phyloP scores from a whole-genome alignment of 768 basidiomycete genomes.

The Galerina sulciceps region DNA sequence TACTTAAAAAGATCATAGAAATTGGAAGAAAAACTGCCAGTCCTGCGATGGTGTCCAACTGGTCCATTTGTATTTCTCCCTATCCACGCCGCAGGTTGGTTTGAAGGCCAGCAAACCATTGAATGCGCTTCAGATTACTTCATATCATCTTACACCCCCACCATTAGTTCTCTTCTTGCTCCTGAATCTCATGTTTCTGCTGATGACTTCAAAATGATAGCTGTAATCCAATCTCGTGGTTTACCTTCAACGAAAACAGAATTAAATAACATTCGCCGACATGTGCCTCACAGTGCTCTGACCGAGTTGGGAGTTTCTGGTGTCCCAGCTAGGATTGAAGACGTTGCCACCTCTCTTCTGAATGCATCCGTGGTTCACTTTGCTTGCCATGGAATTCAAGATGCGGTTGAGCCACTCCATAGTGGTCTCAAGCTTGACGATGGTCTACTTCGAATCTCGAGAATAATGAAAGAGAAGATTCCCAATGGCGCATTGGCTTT shows the following conservation, averaged over 20 bases:
- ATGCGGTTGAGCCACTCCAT: background rate
- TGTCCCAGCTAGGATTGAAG: no score
- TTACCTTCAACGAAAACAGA: no score
- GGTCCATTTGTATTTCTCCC: constrained; percentile 39
- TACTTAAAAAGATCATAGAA: background rate
- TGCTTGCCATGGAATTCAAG: constrained; percentile 10
- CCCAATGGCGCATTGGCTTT: constrained; percentile 2
- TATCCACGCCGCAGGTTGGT: constrained; percentile 43
- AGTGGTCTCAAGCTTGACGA: constrained; percentile 1
- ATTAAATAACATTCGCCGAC: no score
- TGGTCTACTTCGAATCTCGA: background rate
- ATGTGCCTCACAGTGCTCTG: no score
- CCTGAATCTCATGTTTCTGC: background rate
- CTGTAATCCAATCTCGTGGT: background rate
- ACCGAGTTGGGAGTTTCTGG: no score
- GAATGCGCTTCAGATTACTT: constrained; percentile 23
- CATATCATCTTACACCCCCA: constrained; percentile 27
- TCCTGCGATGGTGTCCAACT: constrained; percentile 30
- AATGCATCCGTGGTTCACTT: background rate
- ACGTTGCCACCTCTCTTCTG: no score
- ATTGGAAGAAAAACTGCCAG: background rate
- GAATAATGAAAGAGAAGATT: background rate
- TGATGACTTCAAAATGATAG: constrained; percentile 24
- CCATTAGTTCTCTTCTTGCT: constrained; percentile 13
- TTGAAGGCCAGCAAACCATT: constrained; percentile 13